Conservation (phyloP, 2,329 filamentous ascomycete genomes). For the Trichophyton schoenleinii region DNA sequence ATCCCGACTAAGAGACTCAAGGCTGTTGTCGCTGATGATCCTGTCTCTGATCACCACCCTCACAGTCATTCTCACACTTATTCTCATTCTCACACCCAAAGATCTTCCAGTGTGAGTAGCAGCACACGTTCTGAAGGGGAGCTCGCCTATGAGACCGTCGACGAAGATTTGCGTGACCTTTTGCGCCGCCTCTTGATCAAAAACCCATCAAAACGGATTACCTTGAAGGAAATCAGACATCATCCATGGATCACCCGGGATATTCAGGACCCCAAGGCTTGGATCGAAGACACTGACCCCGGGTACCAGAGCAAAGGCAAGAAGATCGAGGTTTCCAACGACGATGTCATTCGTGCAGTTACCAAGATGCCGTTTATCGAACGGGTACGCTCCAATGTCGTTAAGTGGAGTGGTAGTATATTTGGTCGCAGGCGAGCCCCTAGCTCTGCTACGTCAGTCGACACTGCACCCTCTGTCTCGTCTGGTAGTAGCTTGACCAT, state of each 20-base stretch:
- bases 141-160: slow-evolving; percentile 73
- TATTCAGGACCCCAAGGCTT: slow-evolving; percentile 59
- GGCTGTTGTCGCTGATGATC: slow-evolving; percentile 43
- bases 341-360: slow-evolving; percentile 80
- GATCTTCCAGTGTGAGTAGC: slow-evolving; percentile 42
- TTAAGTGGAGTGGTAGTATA: slow-evolving; percentile 49
- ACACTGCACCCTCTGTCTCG: slow-evolving; percentile 42
- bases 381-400: slow-evolving; percentile 64
- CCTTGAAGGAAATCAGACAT: slow-evolving; percentile 79
- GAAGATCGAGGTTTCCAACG: slow-evolving; percentile 82
- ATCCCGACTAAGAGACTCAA: slow-evolving; percentile 73
- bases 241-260: slow-evolving; percentile 83
- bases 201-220: slow-evolving; percentile 78
- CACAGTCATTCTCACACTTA: slow-evolving; percentile 24
- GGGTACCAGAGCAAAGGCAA: slow-evolving; percentile 62
- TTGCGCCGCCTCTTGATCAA: slow-evolving; percentile 70
- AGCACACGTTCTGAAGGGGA: slow-evolving; percentile 59
- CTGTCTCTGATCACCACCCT: not conserved
- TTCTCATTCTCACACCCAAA: slow-evolving; percentile 27
- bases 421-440: slow-evolving; percentile 40
- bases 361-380: slow-evolving; percentile 80
- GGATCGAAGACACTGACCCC: slow-evolving; percentile 93
- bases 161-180: slow-evolving; percentile 66
- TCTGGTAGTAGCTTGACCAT: slow-evolving; percentile 44
- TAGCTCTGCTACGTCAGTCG: slow-evolving; percentile 43